A percentile compares a stretch with the other conserved stretches of the same genome.
Evolutionary conservation across 1,139 yeast species (phyloP).

Genomic region (Zygosaccharomyces pseudobailii): DNA sequence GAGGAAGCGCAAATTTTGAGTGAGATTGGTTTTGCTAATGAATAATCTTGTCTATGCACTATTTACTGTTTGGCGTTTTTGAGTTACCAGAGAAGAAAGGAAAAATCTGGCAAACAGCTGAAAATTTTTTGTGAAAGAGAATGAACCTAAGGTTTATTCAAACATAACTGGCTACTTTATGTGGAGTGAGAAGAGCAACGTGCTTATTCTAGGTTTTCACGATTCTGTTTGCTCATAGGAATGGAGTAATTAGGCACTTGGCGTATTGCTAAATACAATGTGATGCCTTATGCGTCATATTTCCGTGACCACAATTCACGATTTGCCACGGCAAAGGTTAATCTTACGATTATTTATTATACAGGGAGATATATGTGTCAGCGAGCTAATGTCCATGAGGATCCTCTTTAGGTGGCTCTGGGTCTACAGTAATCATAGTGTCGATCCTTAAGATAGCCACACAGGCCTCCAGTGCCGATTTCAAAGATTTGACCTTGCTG

Average conservation of each 20-base stretch:
- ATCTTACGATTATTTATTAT: neutral
- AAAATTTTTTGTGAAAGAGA: too few species aligned
- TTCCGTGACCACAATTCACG: neutral
- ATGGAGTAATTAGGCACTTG: neutral
- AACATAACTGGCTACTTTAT: neutral
- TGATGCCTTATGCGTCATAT: neutral
- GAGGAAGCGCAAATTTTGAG: neutral
- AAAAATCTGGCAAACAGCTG: too few species aligned
- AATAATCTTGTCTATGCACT: neutral
- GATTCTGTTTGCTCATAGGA: neutral
- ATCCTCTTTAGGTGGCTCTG: conserved; percentile 89
- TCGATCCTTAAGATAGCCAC: conserved; percentile 96
- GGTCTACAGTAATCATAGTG: conserved; percentile 96
- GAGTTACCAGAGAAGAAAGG: neutral
- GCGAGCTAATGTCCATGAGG: conserved; percentile 56
- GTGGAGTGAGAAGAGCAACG: neutral
- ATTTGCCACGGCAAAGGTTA: neutral
- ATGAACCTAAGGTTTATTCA: too few species aligned
- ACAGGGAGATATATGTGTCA: neutral
- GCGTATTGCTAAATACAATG: neutral
- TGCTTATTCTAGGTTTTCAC: neutral
- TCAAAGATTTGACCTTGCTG: conserved; percentile 85
- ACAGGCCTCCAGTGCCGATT: conserved; percentile 96
- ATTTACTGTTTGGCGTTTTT: neutral
- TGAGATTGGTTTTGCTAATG: neutral